phyloP scores from a whole-genome alignment of 1,139 yeast species.

The Candida pseudocylindracea region DNA sequence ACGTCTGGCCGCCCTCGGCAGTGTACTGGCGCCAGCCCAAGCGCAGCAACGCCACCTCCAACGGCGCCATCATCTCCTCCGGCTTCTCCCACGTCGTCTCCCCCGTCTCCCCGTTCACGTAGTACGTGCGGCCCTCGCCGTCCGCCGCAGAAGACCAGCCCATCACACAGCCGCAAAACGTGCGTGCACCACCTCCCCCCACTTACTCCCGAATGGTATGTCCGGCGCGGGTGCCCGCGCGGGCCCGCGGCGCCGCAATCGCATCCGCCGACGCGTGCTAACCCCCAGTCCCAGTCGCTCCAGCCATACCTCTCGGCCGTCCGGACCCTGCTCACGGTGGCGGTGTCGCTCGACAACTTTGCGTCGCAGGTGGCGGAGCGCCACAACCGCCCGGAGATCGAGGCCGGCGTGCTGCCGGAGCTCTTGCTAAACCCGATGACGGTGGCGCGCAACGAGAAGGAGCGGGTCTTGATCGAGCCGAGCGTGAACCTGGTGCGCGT shows the following conservation, averaged over 20 bases:
- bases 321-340: conserved; percentile 82
- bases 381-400: conserved; percentile 94
- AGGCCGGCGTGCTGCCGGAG: conserved; percentile 49
- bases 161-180: too few species aligned
- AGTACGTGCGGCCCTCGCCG: conserved; percentile 53
- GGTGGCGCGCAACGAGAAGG: conserved; percentile 86
- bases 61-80: conserved; percentile 8
- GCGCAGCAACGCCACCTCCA: too few species aligned
- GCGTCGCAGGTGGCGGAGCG: conserved; percentile 92
- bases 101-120: conserved; percentile 40
- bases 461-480: conserved; percentile 80
- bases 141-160: too few species aligned
- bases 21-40: too few species aligned
- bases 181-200: too few species aligned
- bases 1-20: too few species aligned
- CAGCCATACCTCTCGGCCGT: conserved; percentile 92
- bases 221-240: too few species aligned
- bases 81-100: conserved; percentile 77
- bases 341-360: conserved; percentile 85
- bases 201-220: too few species aligned
- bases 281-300: conserved; percentile 58
- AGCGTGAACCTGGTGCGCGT: conserved; percentile 81
- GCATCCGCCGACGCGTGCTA: background rate
- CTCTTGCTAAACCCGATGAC: conserved; percentile 76
- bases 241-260: too few species aligned